Percentiles rank a stretch among this genome's conserved stretches.
Conservation (phyloP, 495 filamentous ascomycete species). For the Penicillium lagena region DNA sequence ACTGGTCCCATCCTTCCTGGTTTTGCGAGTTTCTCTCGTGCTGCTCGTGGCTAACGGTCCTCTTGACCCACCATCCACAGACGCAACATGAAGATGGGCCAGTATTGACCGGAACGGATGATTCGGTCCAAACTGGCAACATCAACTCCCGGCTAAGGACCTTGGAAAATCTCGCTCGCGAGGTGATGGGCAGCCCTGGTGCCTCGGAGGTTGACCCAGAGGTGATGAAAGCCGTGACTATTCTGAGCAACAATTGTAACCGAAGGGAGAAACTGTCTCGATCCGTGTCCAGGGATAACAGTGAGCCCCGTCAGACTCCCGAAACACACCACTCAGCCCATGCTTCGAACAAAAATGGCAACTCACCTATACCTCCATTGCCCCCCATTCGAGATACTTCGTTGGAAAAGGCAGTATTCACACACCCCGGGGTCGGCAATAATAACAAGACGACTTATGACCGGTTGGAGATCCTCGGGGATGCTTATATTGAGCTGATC, state of each 20-base stretch:
- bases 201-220: conserved; percentile 9
- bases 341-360: not conserved
- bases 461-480: conserved; percentile 68
- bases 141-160: conserved; percentile 4
- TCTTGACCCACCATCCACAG: not conserved
- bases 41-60: too few species aligned
- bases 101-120: not conserved
- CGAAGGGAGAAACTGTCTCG: too few species aligned
- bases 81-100: not conserved
- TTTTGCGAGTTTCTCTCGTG: too few species aligned
- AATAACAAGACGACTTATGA: conserved; percentile 48
- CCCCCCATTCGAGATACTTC: conserved; percentile 51
- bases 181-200: conserved; percentile 11
- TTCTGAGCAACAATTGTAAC: conserved; percentile 15
- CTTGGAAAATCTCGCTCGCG: conserved; percentile 11
- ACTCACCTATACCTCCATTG: conserved; percentile 35
- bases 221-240: conserved; percentile 14
- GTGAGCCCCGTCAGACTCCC: not conserved
- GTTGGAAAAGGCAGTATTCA: conserved; percentile 60
- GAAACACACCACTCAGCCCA: not conserved
- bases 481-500: conserved; percentile 67
- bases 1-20: too few species aligned
- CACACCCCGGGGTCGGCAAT: conserved; percentile 47
- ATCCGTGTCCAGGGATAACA: too few species aligned
- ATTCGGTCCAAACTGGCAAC: not conserved